These are phyloP conservation scores for Eucalyptus curtisii DNA, from an alignment of 345 rosid species.

Conservation along the genomic window DNA sequence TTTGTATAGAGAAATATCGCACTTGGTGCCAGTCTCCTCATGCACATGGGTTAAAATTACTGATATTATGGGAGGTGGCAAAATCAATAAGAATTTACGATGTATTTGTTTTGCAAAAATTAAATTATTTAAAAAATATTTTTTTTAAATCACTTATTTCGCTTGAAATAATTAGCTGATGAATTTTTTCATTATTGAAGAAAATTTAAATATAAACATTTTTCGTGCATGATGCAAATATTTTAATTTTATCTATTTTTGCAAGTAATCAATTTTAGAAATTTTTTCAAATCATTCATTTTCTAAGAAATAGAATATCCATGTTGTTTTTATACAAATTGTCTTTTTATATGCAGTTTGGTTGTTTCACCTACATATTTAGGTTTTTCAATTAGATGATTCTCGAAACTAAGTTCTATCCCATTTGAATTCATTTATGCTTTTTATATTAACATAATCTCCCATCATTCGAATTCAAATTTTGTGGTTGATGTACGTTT, in stretches of 20 bases:
- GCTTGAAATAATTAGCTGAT: too few relatives aligned
- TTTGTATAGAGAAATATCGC: background rate
- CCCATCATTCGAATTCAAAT: background rate
- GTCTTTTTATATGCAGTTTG: background rate
- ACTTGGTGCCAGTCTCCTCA: background rate
- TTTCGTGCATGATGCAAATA: background rate
- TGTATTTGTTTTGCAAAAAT: accelerated
- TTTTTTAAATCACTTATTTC: accelerated
- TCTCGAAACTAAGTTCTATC: background rate
- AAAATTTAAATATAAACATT: too few relatives aligned
- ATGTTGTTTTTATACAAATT: background rate
- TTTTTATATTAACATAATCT: background rate
- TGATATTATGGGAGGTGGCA: background rate
- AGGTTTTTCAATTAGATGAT: background rate
- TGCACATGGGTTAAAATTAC: background rate
- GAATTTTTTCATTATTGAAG: too few relatives aligned
- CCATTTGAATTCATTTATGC: background rate
- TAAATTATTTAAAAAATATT: too few relatives aligned
- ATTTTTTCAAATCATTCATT: too few relatives aligned
- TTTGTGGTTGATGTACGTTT: background rate
- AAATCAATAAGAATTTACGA: background rate
- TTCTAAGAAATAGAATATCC: background rate
- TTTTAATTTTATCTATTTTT: too few relatives aligned
- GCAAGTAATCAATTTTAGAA: too few relatives aligned
- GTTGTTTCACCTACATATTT: background rate